phyloP scores from a whole-genome alignment of 1,139 yeast species.

The Yamadazyma songkhlaensis region DNA sequence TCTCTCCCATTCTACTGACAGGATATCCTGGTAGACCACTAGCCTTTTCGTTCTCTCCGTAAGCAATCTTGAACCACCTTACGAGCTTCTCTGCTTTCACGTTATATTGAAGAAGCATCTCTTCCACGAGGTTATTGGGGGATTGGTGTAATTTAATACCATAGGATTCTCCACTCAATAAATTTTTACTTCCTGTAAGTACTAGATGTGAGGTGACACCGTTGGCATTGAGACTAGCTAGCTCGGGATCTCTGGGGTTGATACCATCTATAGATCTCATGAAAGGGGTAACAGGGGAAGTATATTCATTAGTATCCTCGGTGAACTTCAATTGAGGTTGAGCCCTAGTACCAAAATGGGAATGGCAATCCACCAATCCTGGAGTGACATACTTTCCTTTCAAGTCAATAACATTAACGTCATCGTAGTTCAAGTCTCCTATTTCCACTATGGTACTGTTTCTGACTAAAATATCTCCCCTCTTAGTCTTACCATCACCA shows the following conservation, averaged over 20 bases:
- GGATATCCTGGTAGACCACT: slow-evolving; percentile 5
- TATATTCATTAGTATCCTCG: slow-evolving; percentile 7
- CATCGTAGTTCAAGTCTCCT: not conserved
- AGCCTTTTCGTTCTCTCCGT: slow-evolving; percentile 6
- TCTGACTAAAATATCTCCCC: slow-evolving; percentile 1
- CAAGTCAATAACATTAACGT: not conserved
- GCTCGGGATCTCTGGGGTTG: slow-evolving; percentile 6
- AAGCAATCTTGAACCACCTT: slow-evolving; percentile 7
- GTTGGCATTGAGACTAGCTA: slow-evolving; percentile 4
- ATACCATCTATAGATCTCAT: slow-evolving; percentile 7
- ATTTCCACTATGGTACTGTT: slow-evolving; percentile 3
- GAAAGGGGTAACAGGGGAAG: slow-evolving; percentile 5
- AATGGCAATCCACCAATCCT: slow-evolving; percentile 6
- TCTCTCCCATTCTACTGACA: slow-evolving; percentile 9
- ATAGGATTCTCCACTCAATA: slow-evolving; percentile 7
- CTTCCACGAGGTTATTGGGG: slow-evolving; percentile 6
- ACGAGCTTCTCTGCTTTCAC: slow-evolving; percentile 2
- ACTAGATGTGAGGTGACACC: slow-evolving; percentile 7
- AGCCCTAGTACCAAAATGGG: slow-evolving; percentile 8
- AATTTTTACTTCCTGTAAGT: slow-evolving; percentile 5
- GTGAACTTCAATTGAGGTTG: slow-evolving; percentile 7
- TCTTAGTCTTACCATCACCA: slow-evolving; percentile 1
- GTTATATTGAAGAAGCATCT: slow-evolving; percentile 6
- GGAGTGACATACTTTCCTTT: slow-evolving; percentile 6
- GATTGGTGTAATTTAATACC: slow-evolving; percentile 6